These are phyloP conservation scores for Ophiocordyceps sinensis DNA, from an alignment of 2,329 filamentous ascomycete species.

Conservation along the genomic window DNA sequence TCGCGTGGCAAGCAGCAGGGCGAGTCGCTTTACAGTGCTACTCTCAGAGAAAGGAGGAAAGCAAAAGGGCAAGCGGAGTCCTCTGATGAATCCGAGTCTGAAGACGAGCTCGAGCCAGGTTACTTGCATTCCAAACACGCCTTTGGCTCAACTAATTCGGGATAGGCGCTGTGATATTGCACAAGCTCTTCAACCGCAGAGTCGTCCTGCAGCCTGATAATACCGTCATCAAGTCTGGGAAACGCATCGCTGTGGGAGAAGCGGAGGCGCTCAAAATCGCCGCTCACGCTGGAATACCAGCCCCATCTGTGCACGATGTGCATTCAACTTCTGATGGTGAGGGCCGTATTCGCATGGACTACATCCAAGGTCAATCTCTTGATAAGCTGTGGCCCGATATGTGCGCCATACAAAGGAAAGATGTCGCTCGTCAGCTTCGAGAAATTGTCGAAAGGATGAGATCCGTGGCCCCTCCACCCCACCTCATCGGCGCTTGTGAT, in stretches of 20 bases:
- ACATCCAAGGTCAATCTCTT: slow-evolving; percentile 11
- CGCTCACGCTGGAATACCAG: slow-evolving; percentile 7
- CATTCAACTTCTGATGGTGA: slow-evolving; percentile 7
- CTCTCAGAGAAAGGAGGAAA: slow-evolving; percentile 6
- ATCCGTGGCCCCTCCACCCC: slow-evolving; percentile 7
- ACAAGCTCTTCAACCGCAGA: slow-evolving; percentile 8
- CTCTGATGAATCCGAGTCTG: slow-evolving; percentile 10
- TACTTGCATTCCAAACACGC: background rate
- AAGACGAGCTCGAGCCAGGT: slow-evolving; percentile 11
- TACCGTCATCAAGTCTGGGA: slow-evolving; percentile 12
- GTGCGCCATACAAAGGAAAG: slow-evolving; percentile 8
- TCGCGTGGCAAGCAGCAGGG: slow-evolving; percentile 6
- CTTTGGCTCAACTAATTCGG: slow-evolving; percentile 1
- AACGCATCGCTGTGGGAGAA: slow-evolving; percentile 9
- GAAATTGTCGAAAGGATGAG: slow-evolving; percentile 12
- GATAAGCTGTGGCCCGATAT: slow-evolving; percentile 12
- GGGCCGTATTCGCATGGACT: slow-evolving; percentile 11
- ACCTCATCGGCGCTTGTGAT: slow-evolving; percentile 12
- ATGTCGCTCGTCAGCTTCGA: slow-evolving; percentile 11
- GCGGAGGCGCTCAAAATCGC: slow-evolving; percentile 12
- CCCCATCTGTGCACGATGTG: slow-evolving; percentile 7
- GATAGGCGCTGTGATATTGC: slow-evolving; percentile 9
- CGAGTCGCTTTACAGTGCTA: slow-evolving; percentile 5
- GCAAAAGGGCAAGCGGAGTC: slow-evolving; percentile 7
- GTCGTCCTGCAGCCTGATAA: slow-evolving; percentile 9